Percentiles rank a stretch among this genome's conserved stretches.
Conservation (phyloP, 148 eudicot genomes). For the Limonium bicolor region DNA sequence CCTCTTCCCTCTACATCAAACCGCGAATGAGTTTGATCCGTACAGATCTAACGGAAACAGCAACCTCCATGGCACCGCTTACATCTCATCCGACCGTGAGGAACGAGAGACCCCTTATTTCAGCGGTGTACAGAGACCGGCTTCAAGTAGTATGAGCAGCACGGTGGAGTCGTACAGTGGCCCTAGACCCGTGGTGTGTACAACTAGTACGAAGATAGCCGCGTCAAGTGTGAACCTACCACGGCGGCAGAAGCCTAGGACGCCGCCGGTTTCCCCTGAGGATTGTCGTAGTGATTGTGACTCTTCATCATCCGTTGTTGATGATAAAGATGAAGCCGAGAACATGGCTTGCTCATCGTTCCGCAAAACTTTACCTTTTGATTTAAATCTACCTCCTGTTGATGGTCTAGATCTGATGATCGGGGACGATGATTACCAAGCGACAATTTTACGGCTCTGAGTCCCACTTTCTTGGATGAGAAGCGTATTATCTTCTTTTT, state of each 20-base stretch:
- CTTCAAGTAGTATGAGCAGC: conserved; percentile 53
- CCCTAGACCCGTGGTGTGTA: conserved; percentile 16
- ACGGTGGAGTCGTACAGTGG: conserved; percentile 58
- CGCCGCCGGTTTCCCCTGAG: conserved; percentile 15
- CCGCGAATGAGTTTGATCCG: conserved; percentile 6
- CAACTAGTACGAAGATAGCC: not conserved
- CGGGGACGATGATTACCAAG: conserved; percentile 14
- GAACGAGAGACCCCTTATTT: too few relatives aligned
- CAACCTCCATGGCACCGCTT: too few relatives aligned
- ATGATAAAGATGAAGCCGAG: conserved; percentile 15
- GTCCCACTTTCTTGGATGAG: too few relatives aligned
- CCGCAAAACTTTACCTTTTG: conserved; percentile 19
- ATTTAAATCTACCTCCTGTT: conserved; percentile 30
- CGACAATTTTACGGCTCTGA: conserved; percentile 28
- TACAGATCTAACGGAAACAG: not conserved
- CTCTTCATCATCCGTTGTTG: conserved; percentile 37
- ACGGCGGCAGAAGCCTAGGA: conserved; percentile 7
- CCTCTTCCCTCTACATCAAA: not conserved
- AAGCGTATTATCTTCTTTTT: too few relatives aligned
- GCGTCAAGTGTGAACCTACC: not conserved
- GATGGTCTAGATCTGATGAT: conserved; percentile 17
- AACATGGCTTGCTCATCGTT: conserved; percentile 18
- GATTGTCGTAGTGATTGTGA: conserved; percentile 41
- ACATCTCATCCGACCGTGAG: too few relatives aligned
- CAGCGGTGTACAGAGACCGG: conserved; percentile 27